Evolutionary conservation across 2,329 filamentous ascomycete species (phyloP).

Genomic region (Pseudocercospora fijiensis): DNA sequence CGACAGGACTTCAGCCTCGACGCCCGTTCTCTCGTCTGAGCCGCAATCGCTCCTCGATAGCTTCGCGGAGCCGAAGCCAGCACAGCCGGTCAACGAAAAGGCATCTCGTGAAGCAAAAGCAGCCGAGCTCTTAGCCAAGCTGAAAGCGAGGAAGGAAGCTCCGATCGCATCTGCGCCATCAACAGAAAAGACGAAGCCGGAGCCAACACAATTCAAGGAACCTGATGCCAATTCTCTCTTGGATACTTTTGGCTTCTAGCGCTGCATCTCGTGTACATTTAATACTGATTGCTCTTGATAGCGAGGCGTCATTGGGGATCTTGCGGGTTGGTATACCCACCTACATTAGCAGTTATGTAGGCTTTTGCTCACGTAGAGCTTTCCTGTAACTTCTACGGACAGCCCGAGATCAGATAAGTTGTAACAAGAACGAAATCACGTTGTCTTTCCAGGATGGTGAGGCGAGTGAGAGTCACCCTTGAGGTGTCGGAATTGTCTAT

Average conservation of each 20-base stretch:
- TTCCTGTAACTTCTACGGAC: background rate
- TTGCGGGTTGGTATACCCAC: background rate
- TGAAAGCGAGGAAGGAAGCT: constrained; percentile 43
- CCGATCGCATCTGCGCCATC: constrained; percentile 24
- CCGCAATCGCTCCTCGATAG: constrained; percentile 27
- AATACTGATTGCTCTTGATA: background rate
- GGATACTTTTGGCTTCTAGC: constrained; percentile 86
- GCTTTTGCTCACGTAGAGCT: background rate
- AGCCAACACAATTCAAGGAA: constrained; percentile 81
- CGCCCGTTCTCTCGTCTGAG: constrained; percentile 12
- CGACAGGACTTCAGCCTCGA: constrained; percentile 25
- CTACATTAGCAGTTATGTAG: constrained; percentile 14
- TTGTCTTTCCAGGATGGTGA: too few species aligned
- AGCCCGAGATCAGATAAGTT: too few species aligned
- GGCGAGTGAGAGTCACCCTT: background rate
- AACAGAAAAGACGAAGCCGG: constrained; percentile 52
- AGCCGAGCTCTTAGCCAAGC: constrained; percentile 41
- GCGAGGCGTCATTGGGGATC: background rate
- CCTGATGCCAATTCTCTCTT: constrained; percentile 86
- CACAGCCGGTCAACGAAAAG: constrained; percentile 25
- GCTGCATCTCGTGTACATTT: background rate
- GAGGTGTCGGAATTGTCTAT: too few species aligned
- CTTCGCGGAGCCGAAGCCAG: constrained; percentile 24
- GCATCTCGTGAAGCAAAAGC: constrained; percentile 35
- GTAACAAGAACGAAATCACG: too few species aligned